Evolutionary conservation across 352 stramenopile species (phyloP).

Genomic region (Nothophytophthora sp.): DNA sequence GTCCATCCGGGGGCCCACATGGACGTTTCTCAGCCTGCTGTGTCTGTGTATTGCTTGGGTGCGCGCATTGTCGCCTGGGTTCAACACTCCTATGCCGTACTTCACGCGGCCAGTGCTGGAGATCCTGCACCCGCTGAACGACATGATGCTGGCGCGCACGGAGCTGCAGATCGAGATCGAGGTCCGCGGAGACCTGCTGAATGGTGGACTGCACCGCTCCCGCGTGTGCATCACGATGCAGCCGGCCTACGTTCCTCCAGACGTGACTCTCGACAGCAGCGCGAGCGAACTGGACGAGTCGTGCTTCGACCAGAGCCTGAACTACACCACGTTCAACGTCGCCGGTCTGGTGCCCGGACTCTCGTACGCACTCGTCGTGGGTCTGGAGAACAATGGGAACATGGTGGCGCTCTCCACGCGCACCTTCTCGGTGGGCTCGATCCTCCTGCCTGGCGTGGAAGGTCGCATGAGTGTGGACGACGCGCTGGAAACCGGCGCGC

Average conservation of each 20-base stretch:
- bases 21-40: not conserved
- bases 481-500: slow-evolving; percentile 39
- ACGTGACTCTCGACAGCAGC: slow-evolving; percentile 35
- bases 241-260: slow-evolving; percentile 36
- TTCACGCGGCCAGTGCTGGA: slow-evolving; percentile 40
- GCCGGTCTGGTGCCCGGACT: slow-evolving; percentile 54
- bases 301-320: slow-evolving; percentile 58
- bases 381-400: slow-evolving; percentile 46
- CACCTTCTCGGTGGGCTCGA: slow-evolving; percentile 57
- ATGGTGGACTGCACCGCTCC: slow-evolving; percentile 16
- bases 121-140: slow-evolving; percentile 60
- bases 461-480: slow-evolving; percentile 41
- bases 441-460: slow-evolving; percentile 24
- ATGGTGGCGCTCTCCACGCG: slow-evolving; percentile 67
- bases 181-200: slow-evolving; percentile 44
- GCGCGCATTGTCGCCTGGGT: slow-evolving; percentile 22
- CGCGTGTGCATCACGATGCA: slow-evolving; percentile 66
- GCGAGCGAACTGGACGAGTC: slow-evolving; percentile 40
- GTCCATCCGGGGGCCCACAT: not conserved
- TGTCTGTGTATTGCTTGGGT: slow-evolving; percentile 5
- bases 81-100: slow-evolving; percentile 30
- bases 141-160: slow-evolving; percentile 39
- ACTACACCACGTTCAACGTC: slow-evolving; percentile 59
- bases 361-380: slow-evolving; percentile 53
- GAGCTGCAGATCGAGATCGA: slow-evolving; percentile 59